A percentile compares a stretch with the other conserved stretches of the same genome.
These are phyloP conservation scores for Globisporangium barbulae DNA, from an alignment of 352 stramenopile genomes.

Conservation along the genomic window DNA sequence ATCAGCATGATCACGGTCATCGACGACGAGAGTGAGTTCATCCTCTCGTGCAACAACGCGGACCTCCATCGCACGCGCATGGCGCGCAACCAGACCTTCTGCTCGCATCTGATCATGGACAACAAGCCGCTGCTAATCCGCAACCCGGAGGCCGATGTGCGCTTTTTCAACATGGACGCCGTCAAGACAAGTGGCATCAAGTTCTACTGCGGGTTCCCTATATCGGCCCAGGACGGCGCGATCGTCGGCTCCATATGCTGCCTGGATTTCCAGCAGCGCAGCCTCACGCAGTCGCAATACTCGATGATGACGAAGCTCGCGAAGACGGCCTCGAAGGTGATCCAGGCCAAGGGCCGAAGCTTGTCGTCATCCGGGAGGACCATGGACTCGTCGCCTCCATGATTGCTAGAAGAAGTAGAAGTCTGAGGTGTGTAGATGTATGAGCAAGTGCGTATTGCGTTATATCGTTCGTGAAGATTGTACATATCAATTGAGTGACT, in stretches of 20 bases:
- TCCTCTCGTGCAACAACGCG: background rate
- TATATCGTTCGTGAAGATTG: no score
- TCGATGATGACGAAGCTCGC: constrained; percentile 1
- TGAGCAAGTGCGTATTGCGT: no score
- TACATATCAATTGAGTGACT: no score
- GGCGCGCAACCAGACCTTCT: constrained; percentile 29
- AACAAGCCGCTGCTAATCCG: constrained; percentile 56
- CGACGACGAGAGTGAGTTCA: background rate
- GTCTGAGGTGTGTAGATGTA: no score
- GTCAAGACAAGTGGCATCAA: background rate
- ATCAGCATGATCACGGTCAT: constrained; percentile 1
- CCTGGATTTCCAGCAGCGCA: background rate
- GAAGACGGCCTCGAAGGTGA: background rate
- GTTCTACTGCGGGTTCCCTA: constrained; percentile 1
- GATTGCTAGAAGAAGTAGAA: no score
- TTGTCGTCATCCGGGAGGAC: no score
- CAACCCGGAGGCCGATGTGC: constrained; percentile 61
- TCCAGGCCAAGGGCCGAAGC: no score
- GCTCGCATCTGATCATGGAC: constrained; percentile 58
- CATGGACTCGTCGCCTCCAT: no score
- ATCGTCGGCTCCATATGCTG: background rate
- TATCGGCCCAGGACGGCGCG: background rate
- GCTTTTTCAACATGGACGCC: constrained; percentile 26
- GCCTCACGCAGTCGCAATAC: background rate
- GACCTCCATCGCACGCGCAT: background rate